A percentile compares a stretch with the other conserved stretches of the same genome.
Evolutionary conservation across 306 rosid genomes (phyloP).

Genomic region (Abrus precatorius): DNA sequence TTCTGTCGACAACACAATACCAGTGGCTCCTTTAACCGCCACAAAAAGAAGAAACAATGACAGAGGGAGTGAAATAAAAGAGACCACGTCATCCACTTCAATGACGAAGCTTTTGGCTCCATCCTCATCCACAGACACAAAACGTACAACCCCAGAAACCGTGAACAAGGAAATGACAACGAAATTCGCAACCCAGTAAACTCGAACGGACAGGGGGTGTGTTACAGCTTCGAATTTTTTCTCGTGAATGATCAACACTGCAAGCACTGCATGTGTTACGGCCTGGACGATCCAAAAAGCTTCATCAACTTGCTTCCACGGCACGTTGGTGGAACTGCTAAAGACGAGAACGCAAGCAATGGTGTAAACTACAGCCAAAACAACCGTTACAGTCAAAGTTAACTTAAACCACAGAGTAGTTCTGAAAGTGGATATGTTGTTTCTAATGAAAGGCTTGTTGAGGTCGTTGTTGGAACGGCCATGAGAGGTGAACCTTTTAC

Average conservation of each 20-base stretch:
- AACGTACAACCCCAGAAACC: slow-evolving; percentile 64
- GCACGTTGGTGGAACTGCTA: slow-evolving; percentile 13
- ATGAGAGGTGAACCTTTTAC: slow-evolving; percentile 48
- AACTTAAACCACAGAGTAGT: slow-evolving; percentile 64
- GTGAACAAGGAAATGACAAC: slow-evolving; percentile 56
- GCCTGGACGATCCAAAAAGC: slow-evolving; percentile 72
- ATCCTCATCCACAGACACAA: slow-evolving; percentile 27
- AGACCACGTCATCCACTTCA: slow-evolving; percentile 60
- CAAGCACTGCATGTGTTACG: slow-evolving; percentile 57
- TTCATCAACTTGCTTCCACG: slow-evolving; percentile 64
- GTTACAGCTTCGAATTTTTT: slow-evolving; percentile 55
- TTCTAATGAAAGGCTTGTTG: slow-evolving; percentile 54
- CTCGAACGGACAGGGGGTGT: slow-evolving; percentile 66
- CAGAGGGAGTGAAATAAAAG: slow-evolving; percentile 60
- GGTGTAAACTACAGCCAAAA: slow-evolving; percentile 55
- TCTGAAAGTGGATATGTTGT: background rate
- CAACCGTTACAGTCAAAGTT: slow-evolving; percentile 49
- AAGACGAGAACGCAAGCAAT: slow-evolving; percentile 55
- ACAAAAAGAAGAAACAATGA: slow-evolving; percentile 57
- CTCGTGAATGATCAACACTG: slow-evolving; percentile 62
- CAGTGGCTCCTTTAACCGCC: slow-evolving; percentile 65
- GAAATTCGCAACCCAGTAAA: slow-evolving; percentile 66
- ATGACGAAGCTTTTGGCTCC: slow-evolving; percentile 42
- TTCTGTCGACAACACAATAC: slow-evolving; percentile 52
- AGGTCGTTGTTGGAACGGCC: slow-evolving; percentile 35